phyloP scores from a whole-genome alignment of 1,284 basidiomycete species.

The Boletus sp. region DNA sequence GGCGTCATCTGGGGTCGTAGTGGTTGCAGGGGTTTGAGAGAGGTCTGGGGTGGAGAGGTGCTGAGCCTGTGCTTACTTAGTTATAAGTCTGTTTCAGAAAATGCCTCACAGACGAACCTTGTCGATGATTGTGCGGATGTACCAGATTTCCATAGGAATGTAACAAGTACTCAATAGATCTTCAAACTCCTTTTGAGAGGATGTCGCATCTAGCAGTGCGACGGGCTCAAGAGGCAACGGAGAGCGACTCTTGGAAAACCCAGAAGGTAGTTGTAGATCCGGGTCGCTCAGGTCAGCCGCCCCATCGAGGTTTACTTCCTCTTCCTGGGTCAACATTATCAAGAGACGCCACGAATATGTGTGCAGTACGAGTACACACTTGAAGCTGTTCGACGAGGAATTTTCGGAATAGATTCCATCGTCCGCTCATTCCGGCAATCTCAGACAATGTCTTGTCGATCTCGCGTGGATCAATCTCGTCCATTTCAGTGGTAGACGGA shows the following conservation, averaged over 20 bases:
- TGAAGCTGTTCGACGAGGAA: conserved; percentile 80
- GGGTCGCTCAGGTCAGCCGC: conserved; percentile 1
- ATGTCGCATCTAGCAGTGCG: conserved; percentile 49
- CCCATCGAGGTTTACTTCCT: conserved; percentile 17
- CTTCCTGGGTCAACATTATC: conserved; percentile 25
- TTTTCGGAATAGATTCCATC: conserved; percentile 91
- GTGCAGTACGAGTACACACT: conserved; percentile 40
- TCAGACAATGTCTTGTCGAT: conserved; percentile 90
- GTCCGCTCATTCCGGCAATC: conserved; percentile 83
- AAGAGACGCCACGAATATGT: background rate
- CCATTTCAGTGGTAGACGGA: conserved; percentile 54
- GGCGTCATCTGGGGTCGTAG: conserved; percentile 88
- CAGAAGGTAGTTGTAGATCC: background rate
- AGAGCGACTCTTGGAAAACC: conserved; percentile 1
- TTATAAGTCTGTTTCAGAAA: conserved; percentile 8
- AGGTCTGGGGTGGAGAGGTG: conserved; percentile 68
- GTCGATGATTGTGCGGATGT: conserved; percentile 84
- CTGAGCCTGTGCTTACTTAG: conserved; percentile 57
- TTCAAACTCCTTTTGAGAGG: conserved; percentile 66
- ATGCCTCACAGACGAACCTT: conserved; percentile 56
- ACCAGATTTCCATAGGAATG: conserved; percentile 91
- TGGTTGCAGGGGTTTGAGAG: conserved; percentile 61
- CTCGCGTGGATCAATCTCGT: conserved; percentile 81
- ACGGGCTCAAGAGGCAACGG: conserved; percentile 16
- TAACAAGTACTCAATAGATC: conserved; percentile 78